A percentile compares a stretch with the other conserved stretches of the same genome.
phyloP scores from a whole-genome alignment of 495 filamentous ascomycete species.

The Friedmanniomyces simplex region DNA sequence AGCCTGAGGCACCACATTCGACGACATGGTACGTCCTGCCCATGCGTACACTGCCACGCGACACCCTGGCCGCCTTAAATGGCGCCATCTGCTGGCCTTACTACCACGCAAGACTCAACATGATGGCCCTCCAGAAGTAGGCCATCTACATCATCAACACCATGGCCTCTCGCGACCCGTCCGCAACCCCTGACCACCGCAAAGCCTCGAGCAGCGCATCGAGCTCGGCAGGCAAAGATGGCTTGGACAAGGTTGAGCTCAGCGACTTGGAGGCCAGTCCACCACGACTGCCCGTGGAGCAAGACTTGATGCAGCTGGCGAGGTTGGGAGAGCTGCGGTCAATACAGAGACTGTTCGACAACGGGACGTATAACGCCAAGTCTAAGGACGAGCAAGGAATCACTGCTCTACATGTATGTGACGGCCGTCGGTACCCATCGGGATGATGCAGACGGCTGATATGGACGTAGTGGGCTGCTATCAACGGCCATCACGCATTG shows the following conservation, averaged over 20 bases:
- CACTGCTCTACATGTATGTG: conserved; percentile 82
- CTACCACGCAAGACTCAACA: neutral
- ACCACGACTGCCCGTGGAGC: conserved; percentile 49
- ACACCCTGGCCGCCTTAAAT: neutral
- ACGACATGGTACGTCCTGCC: neutral
- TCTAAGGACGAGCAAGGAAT: conserved; percentile 85
- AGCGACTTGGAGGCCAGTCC: conserved; percentile 19
- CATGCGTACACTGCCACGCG: neutral
- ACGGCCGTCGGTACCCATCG: neutral
- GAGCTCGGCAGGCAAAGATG: conserved; percentile 14
- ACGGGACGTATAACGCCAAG: conserved; percentile 65
- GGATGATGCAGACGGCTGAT: conserved; percentile 24
- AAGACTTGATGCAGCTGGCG: conserved; percentile 94
- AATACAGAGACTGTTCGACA: conserved; percentile 81
- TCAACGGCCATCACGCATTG: conserved; percentile 94
- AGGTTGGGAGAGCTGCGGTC: conserved; percentile 72
- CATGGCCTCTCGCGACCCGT: neutral
- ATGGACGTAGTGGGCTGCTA: conserved; percentile 79
- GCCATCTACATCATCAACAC: neutral
- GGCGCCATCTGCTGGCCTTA: neutral
- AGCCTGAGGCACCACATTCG: neutral
- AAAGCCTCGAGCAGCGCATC: conserved; percentile 3
- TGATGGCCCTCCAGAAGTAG: neutral
- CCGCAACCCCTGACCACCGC: neutral
- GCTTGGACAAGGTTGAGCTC: conserved; percentile 19